These are phyloP conservation scores for Xylaria scruposa DNA, from an alignment of 495 filamentous ascomycete genomes.

Conservation along the genomic window DNA sequence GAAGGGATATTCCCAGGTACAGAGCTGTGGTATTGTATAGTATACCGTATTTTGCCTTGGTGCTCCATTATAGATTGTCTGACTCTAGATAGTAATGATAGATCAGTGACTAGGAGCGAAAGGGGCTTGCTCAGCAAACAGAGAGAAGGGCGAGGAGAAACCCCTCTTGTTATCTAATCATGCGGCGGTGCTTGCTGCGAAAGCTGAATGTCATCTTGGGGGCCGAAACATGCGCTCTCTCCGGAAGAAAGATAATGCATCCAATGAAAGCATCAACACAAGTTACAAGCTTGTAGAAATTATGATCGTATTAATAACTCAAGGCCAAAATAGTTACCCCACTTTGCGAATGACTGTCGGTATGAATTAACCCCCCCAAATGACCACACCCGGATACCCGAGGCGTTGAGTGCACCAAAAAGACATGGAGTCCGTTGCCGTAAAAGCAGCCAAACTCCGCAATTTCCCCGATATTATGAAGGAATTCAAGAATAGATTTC, in stretches of 20 bases:
- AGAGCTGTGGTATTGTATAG: not conserved
- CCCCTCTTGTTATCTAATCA: not conserved
- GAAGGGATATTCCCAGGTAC: not conserved
- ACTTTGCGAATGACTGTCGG: not conserved
- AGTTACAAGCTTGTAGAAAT: not conserved
- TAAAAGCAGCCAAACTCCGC: not conserved
- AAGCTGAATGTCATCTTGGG: not conserved
- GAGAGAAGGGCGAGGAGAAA: not conserved
- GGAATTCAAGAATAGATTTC: conserved; percentile 7
- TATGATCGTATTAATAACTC: not conserved
- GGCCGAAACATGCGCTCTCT: not conserved
- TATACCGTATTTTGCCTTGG: not conserved
- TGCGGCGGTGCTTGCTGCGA: not conserved
- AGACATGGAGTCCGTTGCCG: not conserved
- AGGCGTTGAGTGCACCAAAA: not conserved
- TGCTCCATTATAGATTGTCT: not conserved
- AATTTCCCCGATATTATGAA: not conserved
- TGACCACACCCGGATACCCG: not conserved
- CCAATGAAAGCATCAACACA: not conserved
- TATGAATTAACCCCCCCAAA: not conserved
- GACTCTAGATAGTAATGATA: not conserved
- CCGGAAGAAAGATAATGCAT: not conserved
- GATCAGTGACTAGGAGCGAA: not conserved
- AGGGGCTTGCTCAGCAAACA: not conserved
- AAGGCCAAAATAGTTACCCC: too few species aligned